Percentiles rank a stretch among this genome's conserved stretches.
Evolutionary conservation across 208 protist species (phyloP).

Genomic region (Leishmania braziliensis): DNA sequence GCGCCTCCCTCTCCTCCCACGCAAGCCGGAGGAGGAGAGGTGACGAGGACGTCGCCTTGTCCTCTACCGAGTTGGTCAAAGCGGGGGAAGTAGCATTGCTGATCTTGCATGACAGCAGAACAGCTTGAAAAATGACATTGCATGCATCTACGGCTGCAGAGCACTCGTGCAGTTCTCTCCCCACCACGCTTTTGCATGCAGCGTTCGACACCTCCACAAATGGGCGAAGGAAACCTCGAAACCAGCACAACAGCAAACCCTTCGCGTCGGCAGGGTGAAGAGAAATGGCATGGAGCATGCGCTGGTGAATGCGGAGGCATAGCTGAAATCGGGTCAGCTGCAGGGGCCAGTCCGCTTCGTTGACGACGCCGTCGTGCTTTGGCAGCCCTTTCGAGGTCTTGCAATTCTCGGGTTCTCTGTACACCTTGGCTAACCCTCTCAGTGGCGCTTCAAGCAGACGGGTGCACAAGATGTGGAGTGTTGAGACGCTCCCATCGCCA

Average conservation of each 20-base stretch:
- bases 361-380: background rate
- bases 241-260: conserved; percentile 38
- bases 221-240: conserved; percentile 34
- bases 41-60: background rate
- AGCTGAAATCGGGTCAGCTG: conserved; percentile 35
- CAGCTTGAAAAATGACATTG: conserved; percentile 55
- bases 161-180: conserved; percentile 21
- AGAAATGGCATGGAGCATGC: conserved; percentile 23
- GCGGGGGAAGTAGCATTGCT: background rate
- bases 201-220: conserved; percentile 71
- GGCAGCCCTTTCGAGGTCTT: background rate
- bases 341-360: background rate
- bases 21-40: conserved; percentile 27
- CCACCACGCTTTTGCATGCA: conserved; percentile 23
- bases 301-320: conserved; percentile 23
- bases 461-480: background rate
- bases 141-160: conserved; percentile 56
- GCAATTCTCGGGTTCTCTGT: background rate
- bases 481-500: background rate
- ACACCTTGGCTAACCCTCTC: background rate
- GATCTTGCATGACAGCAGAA: conserved; percentile 38
- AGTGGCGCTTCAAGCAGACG: conserved; percentile 1
- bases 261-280: background rate
- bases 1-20: conserved; percentile 40
- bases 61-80: background rate